Evolutionary conservation across 805 yeast genomes (phyloP), one percentile per base, ranked within the genome.

Genomic region (Danielia oregonensis): DNA sequence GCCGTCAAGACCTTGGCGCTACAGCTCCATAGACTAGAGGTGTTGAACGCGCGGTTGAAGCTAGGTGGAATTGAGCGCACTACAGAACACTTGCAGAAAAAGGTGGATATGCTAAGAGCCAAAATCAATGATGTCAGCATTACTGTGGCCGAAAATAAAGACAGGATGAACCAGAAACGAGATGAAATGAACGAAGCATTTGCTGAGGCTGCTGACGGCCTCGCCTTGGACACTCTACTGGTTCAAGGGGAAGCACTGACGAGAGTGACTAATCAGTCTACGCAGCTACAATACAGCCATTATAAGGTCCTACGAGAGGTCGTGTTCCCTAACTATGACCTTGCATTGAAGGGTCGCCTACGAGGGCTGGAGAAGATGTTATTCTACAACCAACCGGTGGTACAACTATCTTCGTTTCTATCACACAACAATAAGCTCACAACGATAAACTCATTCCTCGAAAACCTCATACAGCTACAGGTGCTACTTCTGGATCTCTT

Each of bases 21-120:
- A 4, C 66, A 61, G 31, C 47, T 66, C 26, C 51, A 54, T 22
- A 63, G 57, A 38, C 46, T 63, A 11, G 54, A 56, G 24, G 18
- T 47, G 4, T n/a, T 43, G 22, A 50, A 49, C 19, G 26, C 25
- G 18, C 22, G 25, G 9, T 17, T 6, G 24, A 30, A 23, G 24
- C 32, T n/a, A 23, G 23, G 13, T 24, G 33, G 24, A 22, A 36
- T 29, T 23, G 29, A 5, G 13, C 29, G 15, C 33, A 33, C 30
- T 14, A 29, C 25, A 21, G 17, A 28, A 13, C 17, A 21, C 7
- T 12, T 25, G n/a, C 9, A 6, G 9, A 10, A 14, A n/a, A 31
- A 30, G 10, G 33, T 39, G 14, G 23, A 29, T 5, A 43, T 35
- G n/a, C 18, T 32, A 19, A 33, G 36, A 15, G 24, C 11, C 26